phyloP scores from a whole-genome alignment of 495 filamentous ascomycete genomes.

The Cetradonia linearis region DNA sequence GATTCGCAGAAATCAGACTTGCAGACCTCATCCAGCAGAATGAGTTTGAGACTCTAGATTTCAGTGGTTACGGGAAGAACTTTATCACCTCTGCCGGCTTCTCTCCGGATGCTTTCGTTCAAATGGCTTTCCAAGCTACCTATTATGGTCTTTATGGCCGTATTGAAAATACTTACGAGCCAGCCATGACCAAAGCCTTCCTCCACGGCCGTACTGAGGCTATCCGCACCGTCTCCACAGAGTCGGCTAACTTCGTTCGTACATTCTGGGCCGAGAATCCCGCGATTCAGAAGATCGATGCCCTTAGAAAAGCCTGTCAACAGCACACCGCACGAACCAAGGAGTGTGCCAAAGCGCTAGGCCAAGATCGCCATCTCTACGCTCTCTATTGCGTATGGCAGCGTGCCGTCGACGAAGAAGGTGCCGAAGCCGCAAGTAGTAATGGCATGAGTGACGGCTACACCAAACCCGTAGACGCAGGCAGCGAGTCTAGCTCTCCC shows the following conservation, averaged over 20 bases:
- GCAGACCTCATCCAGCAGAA: constrained; percentile 95
- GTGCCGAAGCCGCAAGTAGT: constrained; percentile 40
- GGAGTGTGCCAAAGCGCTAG: constrained; percentile 82
- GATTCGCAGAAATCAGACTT: constrained; percentile 90
- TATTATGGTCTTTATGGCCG: constrained; percentile 96
- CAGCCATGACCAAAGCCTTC: constrained; percentile 93
- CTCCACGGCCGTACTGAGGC: constrained; percentile 93
- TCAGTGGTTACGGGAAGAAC: constrained; percentile 83
- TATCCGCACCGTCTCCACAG: constrained; percentile 72
- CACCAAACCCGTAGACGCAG: constrained; percentile 41
- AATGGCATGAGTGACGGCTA: constrained; percentile 50
- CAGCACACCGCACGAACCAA: constrained; percentile 71
- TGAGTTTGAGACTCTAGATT: constrained; percentile 89
- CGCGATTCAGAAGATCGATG: constrained; percentile 68
- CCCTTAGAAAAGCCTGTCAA: constrained; percentile 71
- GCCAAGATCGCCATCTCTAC: constrained; percentile 90
- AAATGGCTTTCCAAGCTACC: constrained; percentile 98
- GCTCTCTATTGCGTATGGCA: constrained; percentile 95
- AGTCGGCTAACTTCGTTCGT: constrained; percentile 74
- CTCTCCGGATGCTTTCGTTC: constrained; percentile 93
- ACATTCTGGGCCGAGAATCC: constrained; percentile 93
- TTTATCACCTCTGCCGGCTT: constrained; percentile 96
- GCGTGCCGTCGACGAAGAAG: constrained; percentile 68
- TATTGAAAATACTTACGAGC: constrained; percentile 91
- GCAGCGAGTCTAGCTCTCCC: constrained; percentile 44